Base-by-base conservation (phyloP, 306 rosid genomes). In the Castanopsis chinensis region DNA sequence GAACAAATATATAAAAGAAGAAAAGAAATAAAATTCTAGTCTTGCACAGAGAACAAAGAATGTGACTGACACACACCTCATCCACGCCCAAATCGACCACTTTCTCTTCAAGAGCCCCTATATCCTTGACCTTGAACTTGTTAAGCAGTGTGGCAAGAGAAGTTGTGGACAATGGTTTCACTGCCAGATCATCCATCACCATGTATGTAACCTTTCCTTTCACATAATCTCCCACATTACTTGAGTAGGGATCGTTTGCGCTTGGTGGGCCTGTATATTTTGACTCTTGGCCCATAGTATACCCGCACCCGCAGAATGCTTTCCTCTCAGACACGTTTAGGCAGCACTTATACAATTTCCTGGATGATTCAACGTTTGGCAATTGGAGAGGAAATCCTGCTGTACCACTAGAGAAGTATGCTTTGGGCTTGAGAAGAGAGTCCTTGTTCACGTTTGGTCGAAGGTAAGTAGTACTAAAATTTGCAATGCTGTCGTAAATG, bases 111-210 rank as follows among this genome's bases (percentile, higher is more conserved):
- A 87, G 72, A 0, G 28, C 37, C 1, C 49, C 83, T 1, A 60
- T 11, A 2, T 84, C 86, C 57, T 7, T 74, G 18, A 82, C 76
- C 25, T 75, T 71, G 8, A 80, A 60, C 64, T 41, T 37, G 17
- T 71, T 82, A 0, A 87, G 63, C 49, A 79, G 1, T 0, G 83
- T 1, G 9, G 80, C 33, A 4, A 64, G 12, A 0, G 84, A 61
- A 1, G 70, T 70, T 7, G 83, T 69, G 1, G 88, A 84, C 76
- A 77, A 58, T 0, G 91, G 87, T 28, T 64, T 73, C 28, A 85
- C 87, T 5, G 11, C 84, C 6, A 87, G 54, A 33, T 87, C 69
- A 74, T 87, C 88, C 80, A 72, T 79, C 5, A 87, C 76, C 86
- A 87, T 76, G 75, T 81, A 87, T 0, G 71, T 83, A 0, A 75